Base-by-base conservation (phyloP, 2,329 filamentous ascomycete genomes). In the Microascus cirrosus region DNA sequence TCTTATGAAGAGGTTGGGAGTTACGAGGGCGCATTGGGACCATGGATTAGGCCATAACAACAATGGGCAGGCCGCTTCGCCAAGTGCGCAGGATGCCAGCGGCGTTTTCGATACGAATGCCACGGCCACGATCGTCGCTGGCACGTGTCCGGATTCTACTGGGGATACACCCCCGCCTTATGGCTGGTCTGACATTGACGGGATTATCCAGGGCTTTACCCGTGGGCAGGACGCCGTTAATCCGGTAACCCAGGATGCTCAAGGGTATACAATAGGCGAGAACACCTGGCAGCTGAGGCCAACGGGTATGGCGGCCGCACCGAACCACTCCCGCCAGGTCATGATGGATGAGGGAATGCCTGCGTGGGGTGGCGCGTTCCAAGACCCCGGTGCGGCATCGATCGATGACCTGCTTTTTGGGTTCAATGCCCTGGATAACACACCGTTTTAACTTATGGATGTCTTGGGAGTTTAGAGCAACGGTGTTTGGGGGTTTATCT, bases 1-100 rank as follows among this genome's bases (percentile, higher is more conserved):
- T 36, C 63, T 79, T 13, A 77, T 77, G 73, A 71, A 73, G 58
- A 69, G 73, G 18, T 69, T 78, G 54, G 70, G 70, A 8, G 45
- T 50, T 50, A 50, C 45, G 39, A n/a, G 39, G 20, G 20, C n/a
- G 45, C 45, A 24, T 42, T 42, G 36, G 20, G 45, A 50, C 6
- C 11, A 12, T 2, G 20, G 45, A 6, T 5, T 50, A 6, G 10
- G 20, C 18, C 18, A 22, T 8, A 24, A 7, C 5, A 22, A 22
- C 11, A 5, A 24, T 8, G 22, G 18, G 45, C 45, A 6, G 12
- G n/a, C n/a, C 18, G 10, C 18, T 20, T 24, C 20, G 24, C 45
- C 45, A 8, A 8, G 28, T 24, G 45, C 11, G 18, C 39, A 15
- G 39, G 39, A 45, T 15, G 39, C 15, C 11, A 7, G 11, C 12